Percentiles rank a stretch among this genome's conserved stretches.
phyloP scores from a whole-genome alignment of 2,329 filamentous ascomycete species.

The Pyricularia pennisetigena region DNA sequence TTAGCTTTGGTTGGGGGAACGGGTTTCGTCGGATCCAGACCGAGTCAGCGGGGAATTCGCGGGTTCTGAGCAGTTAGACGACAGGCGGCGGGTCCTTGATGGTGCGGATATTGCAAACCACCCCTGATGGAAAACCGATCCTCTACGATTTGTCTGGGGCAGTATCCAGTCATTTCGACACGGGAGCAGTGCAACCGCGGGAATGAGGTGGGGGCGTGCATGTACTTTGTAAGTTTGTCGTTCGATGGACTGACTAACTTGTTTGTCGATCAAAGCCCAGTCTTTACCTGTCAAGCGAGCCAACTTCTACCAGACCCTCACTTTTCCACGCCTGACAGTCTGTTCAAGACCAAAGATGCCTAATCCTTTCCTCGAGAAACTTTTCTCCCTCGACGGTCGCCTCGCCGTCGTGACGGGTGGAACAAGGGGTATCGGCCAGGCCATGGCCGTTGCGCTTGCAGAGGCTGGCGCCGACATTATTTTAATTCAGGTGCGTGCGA shows the following conservation, averaged over 20 bases:
- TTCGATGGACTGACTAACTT: neutral
- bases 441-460: constrained; percentile 8
- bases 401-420: constrained; percentile 7
- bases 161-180: neutral
- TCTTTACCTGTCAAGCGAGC: neutral
- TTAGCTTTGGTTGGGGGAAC: neutral
- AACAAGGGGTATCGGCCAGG: constrained; percentile 7
- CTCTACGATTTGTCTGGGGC: neutral
- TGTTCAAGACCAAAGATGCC: neutral
- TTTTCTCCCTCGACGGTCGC: constrained; percentile 5
- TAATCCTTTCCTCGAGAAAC: neutral
- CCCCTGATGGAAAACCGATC: neutral
- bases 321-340: neutral
- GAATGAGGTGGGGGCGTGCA: neutral
- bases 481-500: constrained; percentile 2
- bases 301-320: neutral
- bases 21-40: neutral
- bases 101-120: neutral
- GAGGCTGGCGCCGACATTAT: constrained; percentile 8
- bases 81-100: neutral
- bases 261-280: neutral
- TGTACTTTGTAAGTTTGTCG: neutral
- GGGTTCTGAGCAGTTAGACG: neutral
- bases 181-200: neutral
- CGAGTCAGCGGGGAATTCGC: neutral